Base-by-base conservation (phyloP, 2,329 filamentous ascomycete species). In the Penicillium sp. region DNA sequence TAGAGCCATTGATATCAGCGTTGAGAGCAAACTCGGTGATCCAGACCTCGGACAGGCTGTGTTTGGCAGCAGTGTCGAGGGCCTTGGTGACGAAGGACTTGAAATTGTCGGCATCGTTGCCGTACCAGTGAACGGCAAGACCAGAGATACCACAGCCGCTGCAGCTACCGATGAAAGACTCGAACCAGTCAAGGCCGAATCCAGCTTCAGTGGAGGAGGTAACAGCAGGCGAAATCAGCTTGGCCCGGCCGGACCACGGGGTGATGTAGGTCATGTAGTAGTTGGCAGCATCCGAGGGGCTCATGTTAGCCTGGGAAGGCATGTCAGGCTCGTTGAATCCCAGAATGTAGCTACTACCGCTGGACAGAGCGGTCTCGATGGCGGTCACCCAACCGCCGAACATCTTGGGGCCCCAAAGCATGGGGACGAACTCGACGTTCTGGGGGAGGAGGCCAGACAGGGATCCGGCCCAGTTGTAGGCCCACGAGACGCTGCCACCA, bases 311-410 rank as follows among this genome's bases (percentile, higher is more conserved):
- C 63, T 78, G 77, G 2, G 59, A 58, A 50, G 57, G 10, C 10
- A 69, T 65, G 60, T 80, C 77, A 26, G 77, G 77, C 61, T 80
- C 77, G 66, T 80, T 80, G 71, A 80, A 78, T 35, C 71, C 73
- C 43, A 79, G 61, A 33, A 78, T 67, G 56, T 76, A 72, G 26
- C 59, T 65, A 58, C 66, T 69, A 46, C 72, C 74, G 38, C 67
- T 67, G 30, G 66, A 62, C 10, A 78, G 67, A 22, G 68, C 67
- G 8, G 65, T 66, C 33, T 71, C 61, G 53, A 75, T 68, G 46
- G 69, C 68, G 10, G 64, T 50, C 25, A 64, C 44, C 75, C 75
- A 79, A 46, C 56, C 61, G 31, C 55, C 59, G 57, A 75, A 70
- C 60, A 70, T 67, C 50, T 72, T 71, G 14, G 59, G 41, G 25